Evolutionary conservation across 129 eudicot genomes (phyloP), one percentile per base, ranked within the genome.

Genomic region (Lactuca saligna): DNA sequence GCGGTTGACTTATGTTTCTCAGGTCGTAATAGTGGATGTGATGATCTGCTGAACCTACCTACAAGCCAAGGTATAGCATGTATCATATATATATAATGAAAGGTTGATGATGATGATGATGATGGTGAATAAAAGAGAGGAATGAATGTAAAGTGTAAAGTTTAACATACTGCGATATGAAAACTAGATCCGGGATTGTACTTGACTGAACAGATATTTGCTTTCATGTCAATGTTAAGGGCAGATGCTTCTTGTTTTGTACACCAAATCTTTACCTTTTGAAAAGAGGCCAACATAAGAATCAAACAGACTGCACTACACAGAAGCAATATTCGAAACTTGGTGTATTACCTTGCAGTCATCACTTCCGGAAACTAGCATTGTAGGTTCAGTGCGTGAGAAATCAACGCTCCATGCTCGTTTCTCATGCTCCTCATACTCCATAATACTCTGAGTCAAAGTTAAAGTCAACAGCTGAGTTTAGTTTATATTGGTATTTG

Each of bases 341-440:
- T 25, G 29, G 29, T 25, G 29, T 25, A 25, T 1, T 82, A 93
- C 99, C 99, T 87, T 94, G 75, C 97, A 94, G 74, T 89, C 99
- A 73, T 89, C 97, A 51, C 99, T 88, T 62, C 99, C 97, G 44
- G 99, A 94, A 31, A 89, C 91, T 65, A 94, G 91, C 95, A 94
- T 85, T 54, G 99, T 87, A 42, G 99, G 99, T 49, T 89, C 93
- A 31, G 91, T 85, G 17, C 76, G 81, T 42, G 97, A 89, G 78
- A 89, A 94, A 78, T 94, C 99, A 78, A 94, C 89, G 74, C 99
- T 89, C 99, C 99, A 94, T 8, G 97, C 97, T 66, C 99, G 83
- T 82, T 94, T 94, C 69, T 94, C 99, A 69, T 94, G 99, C 84
- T 89, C 99, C 79, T 94, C 97, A 20, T 90, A 94, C 83, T 89